Conservation (phyloP, 1,139 yeast genomes). For the Suhomyces ambrosiae region DNA sequence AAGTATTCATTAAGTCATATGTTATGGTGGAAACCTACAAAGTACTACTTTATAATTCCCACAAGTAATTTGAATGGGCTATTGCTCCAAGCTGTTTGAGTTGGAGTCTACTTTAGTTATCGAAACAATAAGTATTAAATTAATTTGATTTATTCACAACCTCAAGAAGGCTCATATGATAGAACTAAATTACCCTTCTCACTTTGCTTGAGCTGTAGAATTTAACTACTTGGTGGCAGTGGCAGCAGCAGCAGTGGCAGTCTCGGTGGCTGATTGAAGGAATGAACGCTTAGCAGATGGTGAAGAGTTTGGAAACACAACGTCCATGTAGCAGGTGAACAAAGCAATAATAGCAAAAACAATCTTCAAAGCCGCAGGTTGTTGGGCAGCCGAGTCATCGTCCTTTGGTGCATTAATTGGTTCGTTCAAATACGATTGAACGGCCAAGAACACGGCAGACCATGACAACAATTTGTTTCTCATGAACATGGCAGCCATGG, state of each 20-base stretch:
- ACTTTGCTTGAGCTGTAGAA: too few relatives aligned
- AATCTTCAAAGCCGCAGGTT: conserved; percentile 49
- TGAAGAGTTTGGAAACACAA: conserved; percentile 41
- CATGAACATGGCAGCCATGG: conserved; percentile 69
- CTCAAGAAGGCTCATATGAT: too few relatives aligned
- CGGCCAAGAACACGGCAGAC: conserved; percentile 54
- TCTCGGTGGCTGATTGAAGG: conserved; percentile 11
- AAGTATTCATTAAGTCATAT: too few relatives aligned
- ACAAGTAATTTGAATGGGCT: too few relatives aligned
- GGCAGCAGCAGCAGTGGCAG: conserved; percentile 10
- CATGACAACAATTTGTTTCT: conserved; percentile 58
- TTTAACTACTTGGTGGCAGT: conserved; percentile 7
- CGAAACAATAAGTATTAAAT: too few relatives aligned
- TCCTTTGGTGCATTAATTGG: conserved; percentile 36
- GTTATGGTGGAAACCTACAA: too few relatives aligned
- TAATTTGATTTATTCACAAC: too few relatives aligned
- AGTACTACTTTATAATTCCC: too few relatives aligned
- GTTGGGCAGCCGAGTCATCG: conserved; percentile 31
- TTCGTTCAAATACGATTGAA: conserved; percentile 53
- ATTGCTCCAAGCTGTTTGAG: too few relatives aligned
- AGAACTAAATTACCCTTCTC: too few relatives aligned
- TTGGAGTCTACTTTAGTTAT: too few relatives aligned
- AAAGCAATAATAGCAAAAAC: conserved; percentile 50
- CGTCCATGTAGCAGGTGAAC: conserved; percentile 56
- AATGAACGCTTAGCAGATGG: conserved; percentile 27